Evolutionary conservation across 306 rosid genomes (phyloP).

Genomic region (Lathyrus sativus): DNA sequence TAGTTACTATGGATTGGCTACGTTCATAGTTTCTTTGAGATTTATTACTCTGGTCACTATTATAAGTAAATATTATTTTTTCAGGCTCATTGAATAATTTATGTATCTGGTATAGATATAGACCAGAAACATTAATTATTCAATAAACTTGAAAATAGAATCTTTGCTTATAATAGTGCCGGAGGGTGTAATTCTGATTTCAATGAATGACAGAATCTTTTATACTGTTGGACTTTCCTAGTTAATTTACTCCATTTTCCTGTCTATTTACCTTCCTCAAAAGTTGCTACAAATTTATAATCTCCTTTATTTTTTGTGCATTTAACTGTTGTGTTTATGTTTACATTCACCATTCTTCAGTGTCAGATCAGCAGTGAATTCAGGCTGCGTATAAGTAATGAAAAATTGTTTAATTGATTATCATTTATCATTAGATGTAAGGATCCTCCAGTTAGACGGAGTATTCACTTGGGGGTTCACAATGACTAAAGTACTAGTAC

Average conservation of each 20-base stretch:
- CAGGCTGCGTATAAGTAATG: conserved; percentile 13
- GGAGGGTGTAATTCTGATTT: conserved; percentile 22
- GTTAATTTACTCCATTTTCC: conserved; percentile 15
- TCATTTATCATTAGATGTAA: background rate
- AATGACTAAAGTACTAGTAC: conserved; percentile 15
- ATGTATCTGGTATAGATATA: no score
- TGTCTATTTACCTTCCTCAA: conserved; percentile 4
- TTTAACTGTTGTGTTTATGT: background rate
- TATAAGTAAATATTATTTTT: no score
- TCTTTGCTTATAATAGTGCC: no score
- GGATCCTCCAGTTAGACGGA: conserved; percentile 25
- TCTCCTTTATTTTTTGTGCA: conserved; percentile 15
- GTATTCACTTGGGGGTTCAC: conserved; percentile 21
- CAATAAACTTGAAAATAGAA: no score
- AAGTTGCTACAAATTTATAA: conserved; percentile 2
- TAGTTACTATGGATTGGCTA: conserved; percentile 18
- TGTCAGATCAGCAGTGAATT: conserved; percentile 7
- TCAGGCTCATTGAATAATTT: no score
- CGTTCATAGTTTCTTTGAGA: conserved; percentile 14
- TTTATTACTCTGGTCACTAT: background rate
- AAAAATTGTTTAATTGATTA: conserved; percentile 2
- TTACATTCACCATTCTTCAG: conserved; percentile 18
- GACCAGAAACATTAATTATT: no score
- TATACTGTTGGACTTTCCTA: conserved; percentile 13
- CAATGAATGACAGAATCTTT: conserved; percentile 21